Base-by-base conservation (phyloP, 371 early-diverging fungal genomes). In the Lichtheimia corymbifera region DNA sequence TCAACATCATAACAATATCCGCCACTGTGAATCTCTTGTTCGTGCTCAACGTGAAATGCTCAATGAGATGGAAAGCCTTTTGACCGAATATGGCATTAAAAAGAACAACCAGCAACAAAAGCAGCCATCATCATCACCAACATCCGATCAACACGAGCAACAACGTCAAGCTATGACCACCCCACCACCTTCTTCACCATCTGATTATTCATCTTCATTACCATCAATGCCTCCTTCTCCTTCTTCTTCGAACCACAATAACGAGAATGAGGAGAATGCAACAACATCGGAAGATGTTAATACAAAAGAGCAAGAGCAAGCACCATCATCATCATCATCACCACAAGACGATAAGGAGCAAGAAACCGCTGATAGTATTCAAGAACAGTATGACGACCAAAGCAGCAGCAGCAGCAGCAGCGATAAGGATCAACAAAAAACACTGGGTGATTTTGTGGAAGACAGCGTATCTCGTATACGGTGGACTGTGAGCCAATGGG, bases 401-500 rank as follows among this genome's bases (percentile, higher is more conserved):
- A 28, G 41, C 30, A n/a, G 28, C 17, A 17, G 18, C 7, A 13
- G 41, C 9, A 6, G 5, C 35, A 42, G 43, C 24, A 45, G 25
- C 12, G 42, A 35, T n/a, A 44, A 54, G 54, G 35, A 14, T 3
- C 50, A 61, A 22, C 35, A 0, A 35, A 35, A 35, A 2, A 35
- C 35, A 11, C 2, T 35, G 11, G 35, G 35, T 35, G 35, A 35
- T 35, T 44, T 30, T 15, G 55, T 64, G 35, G 58, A 66, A 42
- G 54, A 66, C 14, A 57, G 50, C 12, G 59, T 60, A 15, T 54
- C 57, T 0, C 58, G 47, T 17, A 20, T 58, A 9, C 61, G 66
- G 3, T 66, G 66, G 66, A 53, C 50, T 14, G 66, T 66, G 6
- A 62, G 66, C 25, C 66, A 62, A 45, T 62, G 57, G 62, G 60